Conservation (phyloP, 2,329 filamentous ascomycete species). For the Clathrospora elynae region DNA sequence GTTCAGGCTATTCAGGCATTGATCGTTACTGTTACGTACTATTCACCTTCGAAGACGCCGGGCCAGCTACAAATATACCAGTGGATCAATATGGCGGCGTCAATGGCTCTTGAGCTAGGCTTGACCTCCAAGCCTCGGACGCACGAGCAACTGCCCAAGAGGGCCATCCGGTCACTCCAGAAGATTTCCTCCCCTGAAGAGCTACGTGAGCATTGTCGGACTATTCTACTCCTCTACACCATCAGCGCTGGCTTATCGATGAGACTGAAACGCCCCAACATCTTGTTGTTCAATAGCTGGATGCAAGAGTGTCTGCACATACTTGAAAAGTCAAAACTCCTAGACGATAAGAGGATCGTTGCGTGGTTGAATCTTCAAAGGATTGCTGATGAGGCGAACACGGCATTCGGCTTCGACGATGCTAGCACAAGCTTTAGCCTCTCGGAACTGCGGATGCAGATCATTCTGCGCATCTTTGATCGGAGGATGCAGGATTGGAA, state of each 20-base stretch:
- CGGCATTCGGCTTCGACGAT: slow-evolving; percentile 47
- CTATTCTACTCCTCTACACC: slow-evolving; percentile 40
- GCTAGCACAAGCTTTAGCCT: slow-evolving; percentile 46
- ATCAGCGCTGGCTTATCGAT: slow-evolving; percentile 44
- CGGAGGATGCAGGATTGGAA: slow-evolving; percentile 46
- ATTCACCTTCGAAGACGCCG: slow-evolving; percentile 41
- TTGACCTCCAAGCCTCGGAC: slow-evolving; percentile 45
- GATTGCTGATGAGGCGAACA: slow-evolving; percentile 46
- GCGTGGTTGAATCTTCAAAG: slow-evolving; percentile 43
- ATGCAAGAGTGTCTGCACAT: slow-evolving; percentile 43
- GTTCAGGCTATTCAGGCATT: slow-evolving; percentile 45
- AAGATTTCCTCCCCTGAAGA: slow-evolving; percentile 45
- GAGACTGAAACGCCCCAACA: slow-evolving; percentile 42
- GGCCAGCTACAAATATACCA: slow-evolving; percentile 44
- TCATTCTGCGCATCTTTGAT: slow-evolving; percentile 45
- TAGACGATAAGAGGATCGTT: slow-evolving; percentile 38
- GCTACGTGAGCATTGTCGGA: slow-evolving; percentile 44
- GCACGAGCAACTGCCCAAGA: slow-evolving; percentile 46
- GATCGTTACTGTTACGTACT: slow-evolving; percentile 43
- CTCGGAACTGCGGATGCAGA: slow-evolving; percentile 43
- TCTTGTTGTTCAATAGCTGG: slow-evolving; percentile 45
- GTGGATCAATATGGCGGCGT: slow-evolving; percentile 44
- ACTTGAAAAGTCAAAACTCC: slow-evolving; percentile 38
- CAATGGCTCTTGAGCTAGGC: slow-evolving; percentile 46
- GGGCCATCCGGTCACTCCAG: slow-evolving; percentile 39